phyloP scores from a whole-genome alignment of 768 basidiomycete species.

The Boletellus sp. region DNA sequence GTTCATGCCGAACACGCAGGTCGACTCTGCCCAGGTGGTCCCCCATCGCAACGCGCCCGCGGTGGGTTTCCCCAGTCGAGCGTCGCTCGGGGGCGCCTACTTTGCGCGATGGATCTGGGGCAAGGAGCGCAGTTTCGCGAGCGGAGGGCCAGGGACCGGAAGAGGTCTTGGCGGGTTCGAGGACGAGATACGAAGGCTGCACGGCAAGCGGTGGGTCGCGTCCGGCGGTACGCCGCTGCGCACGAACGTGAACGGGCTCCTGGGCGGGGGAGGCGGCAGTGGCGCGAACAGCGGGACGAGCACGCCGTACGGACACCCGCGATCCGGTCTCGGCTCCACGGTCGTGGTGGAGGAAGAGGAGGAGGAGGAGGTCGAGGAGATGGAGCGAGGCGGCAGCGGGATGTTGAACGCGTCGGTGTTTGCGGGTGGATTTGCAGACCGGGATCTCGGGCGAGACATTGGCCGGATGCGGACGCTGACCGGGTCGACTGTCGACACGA shows the following conservation, averaged over 20 bases:
- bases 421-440: conserved; percentile 38
- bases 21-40: conserved; percentile 70
- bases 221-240: conserved; percentile 56
- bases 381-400: conserved; percentile 37
- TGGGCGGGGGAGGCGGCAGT: conserved; percentile 36
- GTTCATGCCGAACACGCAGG: conserved; percentile 68
- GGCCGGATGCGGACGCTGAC: conserved; percentile 55
- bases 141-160: conserved; percentile 29
- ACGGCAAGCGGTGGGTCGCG: conserved; percentile 72
- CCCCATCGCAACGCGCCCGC: conserved; percentile 74
- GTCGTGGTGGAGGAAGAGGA: conserved; percentile 73
- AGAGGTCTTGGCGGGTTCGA: conserved; percentile 61
- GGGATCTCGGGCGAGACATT: conserved; percentile 35
- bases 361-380: conserved; percentile 67
- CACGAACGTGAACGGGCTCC: conserved; percentile 52
- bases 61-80: conserved; percentile 62
- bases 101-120: conserved; percentile 87
- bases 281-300: conserved; percentile 64
- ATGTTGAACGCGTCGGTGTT: conserved; percentile 30
- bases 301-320: conserved; percentile 57
- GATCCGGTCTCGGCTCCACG: conserved; percentile 50
- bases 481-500: conserved; percentile 38
- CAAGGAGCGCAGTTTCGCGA: conserved; percentile 43
- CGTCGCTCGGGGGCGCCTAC: conserved; percentile 71
- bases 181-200: conserved; percentile 70